Evolutionary conservation across 768 basidiomycete species (phyloP).

Genomic region (Psilocybe cubensis): DNA sequence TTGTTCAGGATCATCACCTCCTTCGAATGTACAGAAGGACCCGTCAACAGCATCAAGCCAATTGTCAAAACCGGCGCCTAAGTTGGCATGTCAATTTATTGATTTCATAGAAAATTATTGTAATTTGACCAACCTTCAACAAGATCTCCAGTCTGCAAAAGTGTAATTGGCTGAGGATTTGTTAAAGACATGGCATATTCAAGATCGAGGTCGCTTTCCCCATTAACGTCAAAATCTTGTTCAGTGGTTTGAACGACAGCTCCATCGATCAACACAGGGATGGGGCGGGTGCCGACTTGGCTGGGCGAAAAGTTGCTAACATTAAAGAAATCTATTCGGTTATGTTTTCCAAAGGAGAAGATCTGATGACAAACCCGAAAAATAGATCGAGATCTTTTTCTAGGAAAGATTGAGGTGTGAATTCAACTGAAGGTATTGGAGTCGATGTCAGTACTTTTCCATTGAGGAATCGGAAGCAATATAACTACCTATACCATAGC

Average conservation of each 20-base stretch:
- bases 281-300: conserved; percentile 38
- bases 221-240: conserved; percentile 49
- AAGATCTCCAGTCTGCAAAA: conserved; percentile 50
- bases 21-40: conserved; percentile 48
- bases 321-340: background rate
- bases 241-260: conserved; percentile 47
- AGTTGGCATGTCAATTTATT: background rate
- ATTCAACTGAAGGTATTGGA: conserved; percentile 43
- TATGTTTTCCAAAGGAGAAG: conserved; percentile 27
- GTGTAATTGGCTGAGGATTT: conserved; percentile 39
- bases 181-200: conserved; percentile 58
- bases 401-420: conserved; percentile 50
- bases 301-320: conserved; percentile 38
- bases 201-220: conserved; percentile 61
- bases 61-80: conserved; percentile 52
- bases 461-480: background rate
- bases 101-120: background rate
- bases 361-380: conserved; percentile 19
- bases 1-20: conserved; percentile 43
- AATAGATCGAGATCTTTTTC: conserved; percentile 51
- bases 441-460: conserved; percentile 19
- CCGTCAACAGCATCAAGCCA: conserved; percentile 51
- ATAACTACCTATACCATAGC: conserved; percentile 39
- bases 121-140: conserved; percentile 34
- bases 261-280: conserved; percentile 26